phyloP scores from a whole-genome alignment of 176 grass and related monocot species.

The Tillandsia fasciculata region DNA sequence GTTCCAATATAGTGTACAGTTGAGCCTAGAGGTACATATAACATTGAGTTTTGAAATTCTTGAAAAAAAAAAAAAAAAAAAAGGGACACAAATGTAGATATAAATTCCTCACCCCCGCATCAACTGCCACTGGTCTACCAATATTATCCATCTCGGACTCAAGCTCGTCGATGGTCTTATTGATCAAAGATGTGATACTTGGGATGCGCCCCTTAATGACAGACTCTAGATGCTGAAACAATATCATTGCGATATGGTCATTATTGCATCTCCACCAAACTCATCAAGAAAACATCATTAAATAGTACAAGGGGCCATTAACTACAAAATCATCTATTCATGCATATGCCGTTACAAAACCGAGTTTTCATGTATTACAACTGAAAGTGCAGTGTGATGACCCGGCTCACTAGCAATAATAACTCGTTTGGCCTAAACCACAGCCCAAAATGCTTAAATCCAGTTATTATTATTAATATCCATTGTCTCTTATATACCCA shows the following conservation, averaged over 20 bases:
- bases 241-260: not conserved
- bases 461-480: too few species aligned
- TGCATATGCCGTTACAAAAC: not conserved
- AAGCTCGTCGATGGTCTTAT: conserved; percentile 65
- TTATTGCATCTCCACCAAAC: not conserved
- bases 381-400: too few species aligned
- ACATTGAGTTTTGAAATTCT: not conserved
- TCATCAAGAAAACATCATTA: too few species aligned
- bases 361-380: not conserved
- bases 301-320: not conserved
- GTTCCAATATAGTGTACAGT: conserved; percentile 60
- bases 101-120: conserved; percentile 47
- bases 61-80: conserved; percentile 7
- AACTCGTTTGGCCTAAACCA: too few species aligned
- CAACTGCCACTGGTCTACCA: conserved; percentile 49
- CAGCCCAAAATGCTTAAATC: too few species aligned
- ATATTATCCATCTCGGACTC: conserved; percentile 54
- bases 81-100: not conserved
- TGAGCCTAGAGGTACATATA: conserved; percentile 38
- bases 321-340: not conserved
- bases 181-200: conserved; percentile 52
- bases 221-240: conserved; percentile 57
- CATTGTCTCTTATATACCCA: too few species aligned
- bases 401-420: too few species aligned
- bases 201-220: conserved; percentile 67